Conservation (phyloP, 2,329 filamentous ascomycete species). For the Pseudogymnoascus destructans region DNA sequence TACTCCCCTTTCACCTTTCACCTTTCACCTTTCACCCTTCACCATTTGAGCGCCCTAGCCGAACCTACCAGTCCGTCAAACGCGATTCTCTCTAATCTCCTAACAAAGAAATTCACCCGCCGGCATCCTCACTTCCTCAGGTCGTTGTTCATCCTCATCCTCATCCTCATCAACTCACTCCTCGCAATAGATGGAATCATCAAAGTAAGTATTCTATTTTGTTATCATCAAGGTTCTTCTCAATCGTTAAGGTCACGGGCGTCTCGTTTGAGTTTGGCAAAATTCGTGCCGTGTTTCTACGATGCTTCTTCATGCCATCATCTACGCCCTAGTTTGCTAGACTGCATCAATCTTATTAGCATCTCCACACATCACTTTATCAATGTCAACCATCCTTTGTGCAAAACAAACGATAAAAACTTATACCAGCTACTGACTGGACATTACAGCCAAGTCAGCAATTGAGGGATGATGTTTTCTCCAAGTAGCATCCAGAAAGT, state of each 20-base stretch:
- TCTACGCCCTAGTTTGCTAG: constrained; percentile 1
- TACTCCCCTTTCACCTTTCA: neutral
- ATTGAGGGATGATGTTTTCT: neutral
- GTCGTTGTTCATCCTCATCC: neutral
- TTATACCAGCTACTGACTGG: neutral
- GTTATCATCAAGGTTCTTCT: neutral
- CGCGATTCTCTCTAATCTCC: neutral
- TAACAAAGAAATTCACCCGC: neutral
- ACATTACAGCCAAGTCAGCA: neutral
- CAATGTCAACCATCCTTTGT: neutral
- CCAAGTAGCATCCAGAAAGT: neutral
- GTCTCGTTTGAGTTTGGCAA: neutral
- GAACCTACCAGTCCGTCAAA: neutral
- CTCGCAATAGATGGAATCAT: neutral
- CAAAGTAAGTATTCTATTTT: neutral
- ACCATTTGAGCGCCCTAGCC: neutral
- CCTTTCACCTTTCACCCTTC: neutral
- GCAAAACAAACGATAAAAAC: neutral
- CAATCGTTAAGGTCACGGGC: neutral
- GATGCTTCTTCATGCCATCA: neutral
- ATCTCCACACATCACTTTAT: neutral
- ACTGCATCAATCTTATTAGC: neutral
- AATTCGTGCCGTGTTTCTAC: neutral
- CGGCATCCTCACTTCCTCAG: neutral
- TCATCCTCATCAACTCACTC: neutral